phyloP scores from a whole-genome alignment of 1,284 basidiomycete species.

The Agroathelia rolfsii region DNA sequence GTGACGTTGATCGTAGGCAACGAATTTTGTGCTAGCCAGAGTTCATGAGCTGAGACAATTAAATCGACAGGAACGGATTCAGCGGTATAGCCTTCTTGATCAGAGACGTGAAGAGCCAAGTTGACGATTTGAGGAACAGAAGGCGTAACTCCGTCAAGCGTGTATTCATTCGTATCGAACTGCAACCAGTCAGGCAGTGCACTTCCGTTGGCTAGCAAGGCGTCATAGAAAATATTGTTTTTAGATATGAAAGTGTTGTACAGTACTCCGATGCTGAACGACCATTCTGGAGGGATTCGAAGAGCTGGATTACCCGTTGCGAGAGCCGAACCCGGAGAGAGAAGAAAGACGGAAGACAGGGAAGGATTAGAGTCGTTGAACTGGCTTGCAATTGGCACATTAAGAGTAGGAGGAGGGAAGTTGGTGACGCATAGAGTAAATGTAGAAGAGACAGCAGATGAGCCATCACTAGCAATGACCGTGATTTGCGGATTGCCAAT shows the following conservation, averaged over 20 bases:
- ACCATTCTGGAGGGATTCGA: constrained; percentile 77
- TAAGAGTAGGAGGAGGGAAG: constrained; percentile 42
- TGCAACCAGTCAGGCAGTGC: constrained; percentile 68
- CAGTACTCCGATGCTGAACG: constrained; percentile 83
- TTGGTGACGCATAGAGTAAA: constrained; percentile 58
- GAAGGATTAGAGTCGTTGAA: constrained; percentile 51
- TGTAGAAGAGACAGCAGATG: constrained; percentile 36
- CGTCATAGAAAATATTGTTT: constrained; percentile 55
- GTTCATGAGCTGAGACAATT: constrained; percentile 53
- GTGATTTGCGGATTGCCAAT: constrained; percentile 46
- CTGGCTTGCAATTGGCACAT: constrained; percentile 48
- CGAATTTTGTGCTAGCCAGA: constrained; percentile 34
- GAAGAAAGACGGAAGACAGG: constrained; percentile 56
- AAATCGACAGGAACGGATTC: constrained; percentile 42
- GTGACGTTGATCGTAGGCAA: constrained; percentile 63
- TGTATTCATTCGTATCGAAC: constrained; percentile 60
- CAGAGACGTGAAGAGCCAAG: constrained; percentile 55
- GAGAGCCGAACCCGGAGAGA: constrained; percentile 48
- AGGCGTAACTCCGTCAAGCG: constrained; percentile 76
- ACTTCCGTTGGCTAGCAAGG: constrained; percentile 54
- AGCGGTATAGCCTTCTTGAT: constrained; percentile 55
- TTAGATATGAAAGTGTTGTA: constrained; percentile 50
- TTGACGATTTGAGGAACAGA: constrained; percentile 32
- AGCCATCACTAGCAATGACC: constrained; percentile 43
- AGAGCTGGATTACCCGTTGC: constrained; percentile 46